Evolutionary conservation across 179 eudicot species (phyloP), one percentile per base, ranked within the genome.

Genomic region (Dionaea muscipula): DNA sequence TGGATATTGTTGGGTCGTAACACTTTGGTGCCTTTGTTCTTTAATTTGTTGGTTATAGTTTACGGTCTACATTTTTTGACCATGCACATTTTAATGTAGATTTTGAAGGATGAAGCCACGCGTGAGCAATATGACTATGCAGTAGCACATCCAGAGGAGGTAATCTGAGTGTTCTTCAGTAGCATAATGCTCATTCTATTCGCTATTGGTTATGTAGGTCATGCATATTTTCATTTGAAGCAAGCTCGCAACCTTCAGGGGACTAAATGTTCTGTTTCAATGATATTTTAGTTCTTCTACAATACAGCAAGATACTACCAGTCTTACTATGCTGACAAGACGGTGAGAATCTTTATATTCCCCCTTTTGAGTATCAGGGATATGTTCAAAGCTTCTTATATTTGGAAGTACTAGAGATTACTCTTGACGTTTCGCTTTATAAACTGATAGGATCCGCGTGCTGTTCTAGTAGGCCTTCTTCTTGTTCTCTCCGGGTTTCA

Each of bases 141-240:
- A 47, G 76, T 90, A 65, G 97, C 67, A 62, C 97, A 90, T 80
- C 97, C 95, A 16, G 97, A 90, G 68, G 97, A 90, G 86, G 97
- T 86, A 57, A 68, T 36, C 25, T 11, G n/a, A n/a, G n/a, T n/a
- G n/a, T n/a, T n/a, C n/a, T n/a, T n/a, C n/a, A n/a, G n/a, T n/a
- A n/a, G n/a, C n/a, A n/a, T n/a, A n/a, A n/a, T n/a, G n/a, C n/a
- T n/a, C n/a, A n/a, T 0, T 31, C 10, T 31, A 11, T 6, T 31
- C 0, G 35, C 10, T 31, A 6, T 31, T 31, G 35, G 5, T 31
- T 11, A 4, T 44, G 25, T 15, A 40, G 17, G 15, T 18, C 35
- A 3, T 23, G n/a, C 0, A 13, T 2, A n/a, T 3, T 57, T 36
- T 22, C 26, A 28, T 14, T 46, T 43, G 10, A 41, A 31, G 27